These are phyloP conservation scores for Globisporangium polare DNA, from an alignment of 352 stramenopile species.

Conservation along the genomic window DNA sequence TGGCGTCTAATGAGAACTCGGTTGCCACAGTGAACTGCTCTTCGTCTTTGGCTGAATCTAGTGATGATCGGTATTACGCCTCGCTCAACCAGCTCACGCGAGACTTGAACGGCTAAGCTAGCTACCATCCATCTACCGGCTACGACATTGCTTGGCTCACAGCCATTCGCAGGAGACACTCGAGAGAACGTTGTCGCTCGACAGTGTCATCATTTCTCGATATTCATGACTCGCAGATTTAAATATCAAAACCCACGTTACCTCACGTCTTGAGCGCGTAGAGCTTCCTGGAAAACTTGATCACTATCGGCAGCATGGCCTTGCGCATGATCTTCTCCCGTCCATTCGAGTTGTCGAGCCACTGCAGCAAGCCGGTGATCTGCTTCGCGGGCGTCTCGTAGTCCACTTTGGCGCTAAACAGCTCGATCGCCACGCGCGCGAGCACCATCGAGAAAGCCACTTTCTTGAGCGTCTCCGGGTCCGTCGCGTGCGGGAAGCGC, in stretches of 20 bases:
- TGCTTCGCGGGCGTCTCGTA: constrained; percentile 75
- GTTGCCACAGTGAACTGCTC: background rate
- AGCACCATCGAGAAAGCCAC: constrained; percentile 64
- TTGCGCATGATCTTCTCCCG: constrained; percentile 72
- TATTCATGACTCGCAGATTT: background rate
- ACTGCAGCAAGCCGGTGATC: constrained; percentile 69
- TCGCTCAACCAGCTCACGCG: background rate
- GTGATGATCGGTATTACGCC: background rate
- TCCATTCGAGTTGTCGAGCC: constrained; percentile 68
- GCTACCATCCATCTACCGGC: background rate
- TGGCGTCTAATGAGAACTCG: no score
- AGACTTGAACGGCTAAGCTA: background rate
- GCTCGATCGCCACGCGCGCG: constrained; percentile 58
- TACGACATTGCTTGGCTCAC: background rate
- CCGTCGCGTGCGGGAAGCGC: constrained; percentile 44
- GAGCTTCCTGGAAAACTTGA: constrained; percentile 70
- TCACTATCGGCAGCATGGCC: constrained; percentile 54
- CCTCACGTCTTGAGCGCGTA: constrained; percentile 33
- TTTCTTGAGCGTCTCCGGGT: constrained; percentile 70
- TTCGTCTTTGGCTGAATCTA: background rate
- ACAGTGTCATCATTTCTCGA: background rate
- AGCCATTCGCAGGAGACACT: background rate
- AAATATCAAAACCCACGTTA: background rate
- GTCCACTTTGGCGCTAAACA: constrained; percentile 54
- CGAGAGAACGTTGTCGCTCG: background rate